Evolutionary conservation across 208 protist species (phyloP).

Genomic region (Leishmania lainsoni): DNA sequence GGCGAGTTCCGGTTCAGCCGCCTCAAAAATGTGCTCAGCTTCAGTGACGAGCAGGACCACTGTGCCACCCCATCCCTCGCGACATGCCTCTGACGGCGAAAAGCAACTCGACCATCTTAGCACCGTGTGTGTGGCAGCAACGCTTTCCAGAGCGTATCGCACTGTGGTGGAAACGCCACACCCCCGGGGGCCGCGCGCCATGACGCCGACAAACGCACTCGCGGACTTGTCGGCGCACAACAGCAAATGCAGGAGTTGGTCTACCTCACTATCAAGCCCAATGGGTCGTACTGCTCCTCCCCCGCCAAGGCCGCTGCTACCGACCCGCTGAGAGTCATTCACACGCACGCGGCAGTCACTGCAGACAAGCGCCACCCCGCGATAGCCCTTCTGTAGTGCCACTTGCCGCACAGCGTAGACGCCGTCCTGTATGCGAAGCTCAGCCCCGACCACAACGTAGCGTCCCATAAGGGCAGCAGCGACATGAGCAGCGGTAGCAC

Average conservation of each 20-base stretch:
- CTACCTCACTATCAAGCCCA: conserved; percentile 41
- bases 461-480: conserved; percentile 50
- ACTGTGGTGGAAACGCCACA: conserved; percentile 57
- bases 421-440: conserved; percentile 38
- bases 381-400: conserved; percentile 47
- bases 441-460: conserved; percentile 52
- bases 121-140: conserved; percentile 18
- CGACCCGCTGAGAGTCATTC: conserved; percentile 33
- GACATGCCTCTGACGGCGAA: conserved; percentile 11
- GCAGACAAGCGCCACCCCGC: conserved; percentile 60
- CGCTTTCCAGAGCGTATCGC: conserved; percentile 26
- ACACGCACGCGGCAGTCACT: conserved; percentile 53
- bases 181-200: conserved; percentile 48
- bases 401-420: conserved; percentile 54
- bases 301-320: background rate
- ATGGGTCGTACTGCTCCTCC: conserved; percentile 19
- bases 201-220: conserved; percentile 41
- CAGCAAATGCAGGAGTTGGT: conserved; percentile 33
- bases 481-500: conserved; percentile 39
- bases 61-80: conserved; percentile 12
- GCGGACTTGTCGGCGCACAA: conserved; percentile 23
- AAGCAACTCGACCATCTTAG: conserved; percentile 47
- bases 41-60: conserved; percentile 41
- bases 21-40: conserved; percentile 51
- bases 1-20: conserved; percentile 46